Evolutionary conservation across 164 flowering plant genomes (phyloP), one percentile per base, ranked within the genome.

Genomic region (Annona squamosa): DNA sequence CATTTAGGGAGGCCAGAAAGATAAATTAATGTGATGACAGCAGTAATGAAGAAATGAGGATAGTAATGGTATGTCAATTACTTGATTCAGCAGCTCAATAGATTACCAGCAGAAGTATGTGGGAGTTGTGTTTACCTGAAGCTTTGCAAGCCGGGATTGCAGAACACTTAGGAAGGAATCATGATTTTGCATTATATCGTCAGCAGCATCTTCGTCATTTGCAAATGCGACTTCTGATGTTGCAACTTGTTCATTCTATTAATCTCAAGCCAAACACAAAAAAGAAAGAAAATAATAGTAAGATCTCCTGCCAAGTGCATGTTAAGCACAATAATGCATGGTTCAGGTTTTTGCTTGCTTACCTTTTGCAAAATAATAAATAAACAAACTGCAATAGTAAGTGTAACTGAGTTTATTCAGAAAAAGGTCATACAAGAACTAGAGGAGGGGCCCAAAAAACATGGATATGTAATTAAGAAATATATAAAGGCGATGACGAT

Each of bases 101-200:
- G 68, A 37, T 45, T 47, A 42, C 5, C 4, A 12, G 18, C 7
- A 37, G 13, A 52, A 9, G n/a, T 3, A 19, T 62, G 19, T 56
- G 41, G 16, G 47, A 16, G 17, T 13, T 48, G 62, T 74, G 44
- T 19, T 75, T 84, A 95, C 99, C 93, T 95, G 99, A 72, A 95
- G 78, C 76, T 93, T 95, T 70, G 99, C 88, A 72, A 93, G 78
- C 72, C 98, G 89, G 16, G 97, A 88, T 13, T 85, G 82, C 7
- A 91, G 86, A 48, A 85, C 87, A 79, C 86, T 91, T 75, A 91
- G 74, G 67, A 89, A 83, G 57, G 81, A 73, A 71, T 93, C 93
- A 83, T 95, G 99, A 81, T 76, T 83, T 77, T 84, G 87, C 90
- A 93, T 79, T 44, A 93, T 74, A 75, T 66, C 82, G 75, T 90